These are phyloP conservation scores for Magnusiomyces tetraspermus DNA, from an alignment of 1,139 yeast species.

Conservation along the genomic window DNA sequence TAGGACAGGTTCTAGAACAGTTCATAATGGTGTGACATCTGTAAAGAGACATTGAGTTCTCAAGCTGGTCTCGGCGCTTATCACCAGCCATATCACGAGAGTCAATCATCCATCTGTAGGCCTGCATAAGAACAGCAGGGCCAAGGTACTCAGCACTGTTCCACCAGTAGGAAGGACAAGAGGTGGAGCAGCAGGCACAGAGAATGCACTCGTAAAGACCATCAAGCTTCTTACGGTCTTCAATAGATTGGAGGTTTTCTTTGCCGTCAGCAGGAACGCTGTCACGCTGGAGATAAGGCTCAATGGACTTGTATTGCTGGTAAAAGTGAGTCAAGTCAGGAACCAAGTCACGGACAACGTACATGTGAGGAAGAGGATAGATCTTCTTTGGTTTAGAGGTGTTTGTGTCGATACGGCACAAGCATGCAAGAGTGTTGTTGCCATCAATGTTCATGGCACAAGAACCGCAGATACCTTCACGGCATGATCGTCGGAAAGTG, in stretches of 20 bases:
- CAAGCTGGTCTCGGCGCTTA: constrained; percentile 78
- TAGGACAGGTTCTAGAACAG: constrained; percentile 97
- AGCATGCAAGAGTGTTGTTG: constrained; percentile 89
- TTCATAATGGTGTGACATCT: constrained; percentile 99
- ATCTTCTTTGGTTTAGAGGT: constrained; percentile 68
- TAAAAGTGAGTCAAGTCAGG: constrained; percentile 97
- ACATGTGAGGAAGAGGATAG: constrained; percentile 98
- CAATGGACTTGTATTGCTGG: constrained; percentile 96
- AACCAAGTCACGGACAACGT: constrained; percentile 90
- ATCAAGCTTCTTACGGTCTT: constrained; percentile 92
- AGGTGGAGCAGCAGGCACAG: constrained; percentile 98
- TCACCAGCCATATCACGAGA: constrained; percentile 88
- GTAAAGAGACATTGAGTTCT: constrained; percentile 95
- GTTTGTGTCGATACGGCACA: constrained; percentile 86
- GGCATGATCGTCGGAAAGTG: constrained; percentile 95
- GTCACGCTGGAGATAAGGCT: constrained; percentile 90
- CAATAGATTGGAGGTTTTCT: constrained; percentile 86
- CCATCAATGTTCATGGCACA: constrained; percentile 99
- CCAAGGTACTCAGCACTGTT: constrained; percentile 98
- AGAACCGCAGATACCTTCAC: constrained; percentile 99
- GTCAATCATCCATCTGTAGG: constrained; percentile 97
- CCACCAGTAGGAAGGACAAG: constrained; percentile 99
- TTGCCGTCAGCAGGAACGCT: constrained; percentile 77
- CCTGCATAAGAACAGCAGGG: constrained; percentile 98
- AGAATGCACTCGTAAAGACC: constrained; percentile 96